phyloP scores from a whole-genome alignment of 768 basidiomycete species.

The Lepiota venenata region DNA sequence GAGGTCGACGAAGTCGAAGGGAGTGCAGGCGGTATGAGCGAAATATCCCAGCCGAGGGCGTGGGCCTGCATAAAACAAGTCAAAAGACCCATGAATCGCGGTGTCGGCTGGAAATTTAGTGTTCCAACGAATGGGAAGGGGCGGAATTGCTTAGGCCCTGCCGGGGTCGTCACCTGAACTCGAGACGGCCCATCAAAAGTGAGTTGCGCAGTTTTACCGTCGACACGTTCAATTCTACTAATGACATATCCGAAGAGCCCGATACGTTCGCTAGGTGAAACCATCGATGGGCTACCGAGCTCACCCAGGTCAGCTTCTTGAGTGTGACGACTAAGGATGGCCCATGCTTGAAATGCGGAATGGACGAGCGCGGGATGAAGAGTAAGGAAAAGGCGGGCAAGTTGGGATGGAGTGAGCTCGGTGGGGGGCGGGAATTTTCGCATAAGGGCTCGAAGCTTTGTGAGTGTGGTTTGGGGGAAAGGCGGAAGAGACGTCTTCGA shows the following conservation, averaged over 20 bases:
- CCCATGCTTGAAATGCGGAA: slow-evolving; percentile 62
- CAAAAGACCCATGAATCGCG: slow-evolving; percentile 53
- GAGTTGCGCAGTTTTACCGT: slow-evolving; percentile 36
- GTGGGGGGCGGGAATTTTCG: slow-evolving; percentile 47
- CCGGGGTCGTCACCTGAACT: slow-evolving; percentile 39
- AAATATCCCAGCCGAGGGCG: slow-evolving; percentile 64
- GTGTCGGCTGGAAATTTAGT: slow-evolving; percentile 42
- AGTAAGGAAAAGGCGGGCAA: slow-evolving; percentile 50
- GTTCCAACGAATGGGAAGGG: slow-evolving; percentile 41
- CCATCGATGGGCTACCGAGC: slow-evolving; percentile 44
- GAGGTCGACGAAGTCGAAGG: slow-evolving; percentile 63
- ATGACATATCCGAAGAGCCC: slow-evolving; percentile 55
- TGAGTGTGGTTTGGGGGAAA: slow-evolving; percentile 62
- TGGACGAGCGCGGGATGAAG: slow-evolving; percentile 58
- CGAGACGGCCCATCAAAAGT: slow-evolving; percentile 35
- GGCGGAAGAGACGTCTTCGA: slow-evolving; percentile 52
- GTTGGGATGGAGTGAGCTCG: slow-evolving; percentile 39
- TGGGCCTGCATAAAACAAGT: slow-evolving; percentile 61
- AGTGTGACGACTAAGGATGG: slow-evolving; percentile 51
- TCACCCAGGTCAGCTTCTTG: slow-evolving; percentile 52
- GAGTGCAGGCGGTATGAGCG: slow-evolving; percentile 52
- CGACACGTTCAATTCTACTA: slow-evolving; percentile 34
- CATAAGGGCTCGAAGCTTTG: slow-evolving; percentile 44
- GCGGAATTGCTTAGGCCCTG: slow-evolving; percentile 43
- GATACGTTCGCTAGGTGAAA: slow-evolving; percentile 35